phyloP scores from a whole-genome alignment of 176 grass and related monocot species.

The Eragrostis nindensis region DNA sequence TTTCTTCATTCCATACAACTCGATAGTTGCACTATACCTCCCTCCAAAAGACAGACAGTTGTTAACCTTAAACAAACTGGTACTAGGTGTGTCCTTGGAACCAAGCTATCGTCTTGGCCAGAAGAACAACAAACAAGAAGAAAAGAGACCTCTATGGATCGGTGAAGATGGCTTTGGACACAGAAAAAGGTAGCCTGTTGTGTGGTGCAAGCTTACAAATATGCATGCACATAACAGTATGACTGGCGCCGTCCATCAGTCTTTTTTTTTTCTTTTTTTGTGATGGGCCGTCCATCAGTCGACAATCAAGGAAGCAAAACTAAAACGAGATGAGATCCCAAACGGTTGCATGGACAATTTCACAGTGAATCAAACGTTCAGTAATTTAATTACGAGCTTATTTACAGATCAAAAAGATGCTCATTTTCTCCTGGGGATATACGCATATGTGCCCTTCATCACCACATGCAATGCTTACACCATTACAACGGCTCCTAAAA shows the following conservation, averaged over 20 bases:
- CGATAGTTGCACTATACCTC: background rate
- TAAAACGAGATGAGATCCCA: background rate
- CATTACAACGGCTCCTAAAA: background rate
- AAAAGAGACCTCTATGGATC: background rate
- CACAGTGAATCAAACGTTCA: background rate
- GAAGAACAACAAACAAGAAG: background rate
- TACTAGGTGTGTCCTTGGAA: background rate
- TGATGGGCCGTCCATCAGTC: too few species aligned
- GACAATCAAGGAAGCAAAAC: too few species aligned
- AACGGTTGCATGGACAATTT: background rate
- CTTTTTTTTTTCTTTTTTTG: too few species aligned
- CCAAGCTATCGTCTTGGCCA: background rate
- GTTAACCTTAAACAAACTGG: background rate
- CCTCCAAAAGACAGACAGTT: background rate
- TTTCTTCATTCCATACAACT: background rate
- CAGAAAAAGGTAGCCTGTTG: too few species aligned
- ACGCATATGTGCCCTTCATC: too few species aligned
- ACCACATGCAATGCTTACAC: background rate
- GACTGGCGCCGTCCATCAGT: too few species aligned
- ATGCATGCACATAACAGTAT: background rate
- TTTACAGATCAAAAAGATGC: too few species aligned
- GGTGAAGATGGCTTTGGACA: too few species aligned
- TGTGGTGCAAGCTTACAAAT: background rate
- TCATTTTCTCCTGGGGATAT: too few species aligned
- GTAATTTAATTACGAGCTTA: too few species aligned